Base-by-base conservation (phyloP, 257 asterid genomes). In the Capsicum chinense region DNA sequence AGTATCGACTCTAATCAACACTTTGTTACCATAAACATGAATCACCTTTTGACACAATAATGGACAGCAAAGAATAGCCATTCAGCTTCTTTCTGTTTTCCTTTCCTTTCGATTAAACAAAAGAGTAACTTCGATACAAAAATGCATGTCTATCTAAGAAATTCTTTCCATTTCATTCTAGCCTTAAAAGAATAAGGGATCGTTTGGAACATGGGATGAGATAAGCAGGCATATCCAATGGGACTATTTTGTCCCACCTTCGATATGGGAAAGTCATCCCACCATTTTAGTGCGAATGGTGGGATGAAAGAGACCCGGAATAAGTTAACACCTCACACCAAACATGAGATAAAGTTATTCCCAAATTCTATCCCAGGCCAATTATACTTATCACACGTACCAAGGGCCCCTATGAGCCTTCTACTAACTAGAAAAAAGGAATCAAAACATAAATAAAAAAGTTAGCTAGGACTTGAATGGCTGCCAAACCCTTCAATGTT, bases 401-500 rank as follows among this genome's bases (percentile, higher is more conserved):
- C 33, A 26, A 26, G 33, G 33, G 33, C 33, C 33, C 33, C 33
- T 26, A 26, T 0, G 33, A 26, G 33, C 33, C 33, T 26, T 26
- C 1, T 15, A 42, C 39, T 17, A 47, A 71, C 58, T 47, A 47
- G 58, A n/a, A 14, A 42, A 47, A 47, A 47, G 58, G 10, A 71
- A n/a, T 71, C 58, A n/a, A 71, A 10, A 11, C 58, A 44, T n/a
- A 10, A n/a, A 47, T 44, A 3, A 15, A 42, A 13, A 5, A 2
- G 42, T 9, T 6, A n/a, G 79, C n/a, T 6, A 15, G 11, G 62
- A 82, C 47, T 66, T 47, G 16, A 68, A 82, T 66, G 69, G 56
- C 87, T 66, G 69, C 81, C 64, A 84, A 56, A 57, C 52, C 50
- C 50, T 42, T 26, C 33, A 16, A 79, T n/a, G 17, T 16, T 17